Evolutionary conservation across 805 yeast species (phyloP), one percentile per base, ranked within the genome.

Genomic region (Priceomyces carsonii): DNA sequence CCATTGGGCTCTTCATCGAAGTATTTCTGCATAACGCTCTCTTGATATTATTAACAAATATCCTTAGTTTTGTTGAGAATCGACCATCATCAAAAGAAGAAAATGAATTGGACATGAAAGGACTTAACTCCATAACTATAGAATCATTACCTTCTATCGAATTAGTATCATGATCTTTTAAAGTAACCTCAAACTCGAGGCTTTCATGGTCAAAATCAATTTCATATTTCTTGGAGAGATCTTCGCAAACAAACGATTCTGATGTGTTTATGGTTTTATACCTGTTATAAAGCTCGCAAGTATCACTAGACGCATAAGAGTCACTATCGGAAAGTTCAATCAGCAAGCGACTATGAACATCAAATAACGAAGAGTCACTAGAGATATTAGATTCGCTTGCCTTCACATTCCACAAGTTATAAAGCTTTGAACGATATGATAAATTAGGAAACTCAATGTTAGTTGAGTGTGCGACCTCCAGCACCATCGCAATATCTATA

Each of bases 191-290:
- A 14, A 35, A 35, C 5, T 35, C 38, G 9, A 35, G 33, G 18
- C 38, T 35, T 5, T 31, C 26, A 18, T 30, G 18, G 20, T 35
- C 38, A 29, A 35, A 35, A 25, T 35, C 29, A 14, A 35, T 29
- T 8, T 29, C 25, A 12, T 31, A 22, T n/a, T 22, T 6, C 18
- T 31, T 23, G 3, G 26, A 12, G 16, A 23, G 14, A 10, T 22
- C 8, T 9, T 10, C 16, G 10, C 5, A 3, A 9, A 12, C n/a
- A 14, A 16, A 9, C 8, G 8, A 12, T 16, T 22, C 20, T 5
- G 5, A 8, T 9, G 15, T n/a, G 10, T 21, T 16, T 5, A 31
- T 15, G 16, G 34, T 31, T 21, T 16, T 31, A 18, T 22, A 31
- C 10, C 16, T 31, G 34, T 31, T 21, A 21, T 22, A 31, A 10